Conservation (phyloP, 805 yeast genomes). For the Nakazawaea laoshanensis region DNA sequence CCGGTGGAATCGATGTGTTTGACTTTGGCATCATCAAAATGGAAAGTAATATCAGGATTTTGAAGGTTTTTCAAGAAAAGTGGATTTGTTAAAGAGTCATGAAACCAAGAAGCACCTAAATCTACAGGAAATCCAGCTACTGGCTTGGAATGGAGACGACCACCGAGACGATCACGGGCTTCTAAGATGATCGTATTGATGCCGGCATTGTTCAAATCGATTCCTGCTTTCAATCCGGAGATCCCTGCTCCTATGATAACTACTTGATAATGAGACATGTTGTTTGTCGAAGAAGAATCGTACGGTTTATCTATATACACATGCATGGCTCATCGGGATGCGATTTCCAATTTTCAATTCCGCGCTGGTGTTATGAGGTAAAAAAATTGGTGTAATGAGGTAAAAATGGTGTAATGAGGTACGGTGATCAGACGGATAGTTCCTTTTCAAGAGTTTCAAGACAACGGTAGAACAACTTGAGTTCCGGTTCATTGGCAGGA, state of each 20-base stretch:
- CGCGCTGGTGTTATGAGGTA: too few species aligned
- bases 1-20: constrained; percentile 13
- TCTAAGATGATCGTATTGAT: constrained; percentile 43
- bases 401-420: too few species aligned
- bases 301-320: too few species aligned
- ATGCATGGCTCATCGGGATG: too few species aligned
- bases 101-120: constrained; percentile 89
- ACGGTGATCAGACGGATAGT: too few species aligned
- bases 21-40: constrained; percentile 23
- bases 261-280: too few species aligned
- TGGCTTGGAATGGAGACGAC: constrained; percentile 43
- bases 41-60: constrained; percentile 19
- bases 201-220: constrained; percentile 31
- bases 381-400: too few species aligned
- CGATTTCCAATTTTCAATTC: too few species aligned
- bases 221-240: constrained; percentile 57
- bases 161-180: constrained; percentile 59
- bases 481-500: constrained; percentile 60
- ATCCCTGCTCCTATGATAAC: constrained; percentile 64
- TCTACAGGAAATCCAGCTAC: constrained; percentile 36
- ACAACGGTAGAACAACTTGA: constrained; percentile 53
- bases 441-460: constrained; percentile 54
- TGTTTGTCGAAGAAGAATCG: too few species aligned
- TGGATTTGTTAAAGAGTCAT: constrained; percentile 64
- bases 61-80: constrained; percentile 40